These are phyloP conservation scores for Aspergillus costaricaensis DNA, from an alignment of 2,329 filamentous ascomycete genomes.

Conservation along the genomic window DNA sequence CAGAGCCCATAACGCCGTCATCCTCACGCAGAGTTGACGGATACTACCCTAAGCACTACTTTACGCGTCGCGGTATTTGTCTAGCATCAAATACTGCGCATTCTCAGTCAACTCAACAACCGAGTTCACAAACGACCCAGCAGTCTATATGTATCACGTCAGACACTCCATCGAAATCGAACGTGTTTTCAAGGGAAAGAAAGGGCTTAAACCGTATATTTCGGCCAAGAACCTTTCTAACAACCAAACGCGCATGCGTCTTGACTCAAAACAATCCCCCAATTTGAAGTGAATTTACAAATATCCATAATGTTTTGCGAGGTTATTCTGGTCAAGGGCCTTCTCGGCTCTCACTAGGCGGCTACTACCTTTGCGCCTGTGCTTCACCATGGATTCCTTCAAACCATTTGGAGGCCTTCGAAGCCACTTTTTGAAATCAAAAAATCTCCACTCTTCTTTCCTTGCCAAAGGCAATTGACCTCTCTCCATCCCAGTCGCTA, in stretches of 20 bases:
- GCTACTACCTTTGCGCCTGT: constrained; percentile 25
- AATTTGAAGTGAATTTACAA: constrained; percentile 16
- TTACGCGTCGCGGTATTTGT: constrained; percentile 17
- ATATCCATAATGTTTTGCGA: constrained; percentile 28
- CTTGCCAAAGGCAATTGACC: constrained; percentile 8
- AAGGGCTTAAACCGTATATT: constrained; percentile 2
- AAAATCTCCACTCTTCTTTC: constrained; percentile 11
- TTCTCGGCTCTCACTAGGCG: constrained; percentile 32
- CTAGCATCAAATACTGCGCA: constrained; percentile 4
- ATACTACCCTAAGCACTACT: constrained; percentile 1
- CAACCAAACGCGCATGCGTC: constrained; percentile 13
- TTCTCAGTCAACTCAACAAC: not conserved
- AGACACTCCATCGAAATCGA: constrained; percentile 14
- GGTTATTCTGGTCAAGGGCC: constrained; percentile 26
- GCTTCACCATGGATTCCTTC: constrained; percentile 35
- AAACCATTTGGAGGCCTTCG: constrained; percentile 32
- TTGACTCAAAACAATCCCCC: constrained; percentile 7
- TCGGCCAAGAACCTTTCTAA: not conserved
- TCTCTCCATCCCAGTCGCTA: constrained; percentile 2
- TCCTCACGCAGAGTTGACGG: not conserved
- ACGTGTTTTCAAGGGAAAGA: constrained; percentile 11
- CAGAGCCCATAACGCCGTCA: not conserved
- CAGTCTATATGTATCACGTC: constrained; percentile 28
- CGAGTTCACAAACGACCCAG: not conserved
- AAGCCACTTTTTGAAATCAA: constrained; percentile 28